phyloP scores from a whole-genome alignment of 108 stramenopile species.

The Conticribra guillardii region DNA sequence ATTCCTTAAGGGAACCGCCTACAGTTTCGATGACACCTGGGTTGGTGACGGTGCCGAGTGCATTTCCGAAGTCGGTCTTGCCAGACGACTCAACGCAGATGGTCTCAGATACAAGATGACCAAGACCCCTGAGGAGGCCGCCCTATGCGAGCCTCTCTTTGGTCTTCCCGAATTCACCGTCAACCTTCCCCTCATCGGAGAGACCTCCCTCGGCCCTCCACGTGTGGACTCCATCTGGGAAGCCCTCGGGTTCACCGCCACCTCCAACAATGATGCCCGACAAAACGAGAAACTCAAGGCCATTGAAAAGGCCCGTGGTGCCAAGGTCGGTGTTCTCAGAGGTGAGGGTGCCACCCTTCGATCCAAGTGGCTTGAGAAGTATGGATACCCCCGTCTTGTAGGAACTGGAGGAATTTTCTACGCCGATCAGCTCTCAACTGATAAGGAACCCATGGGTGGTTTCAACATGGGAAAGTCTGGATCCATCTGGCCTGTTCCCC shows the following conservation, averaged over 20 bases:
- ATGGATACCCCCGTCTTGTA: conserved; percentile 88
- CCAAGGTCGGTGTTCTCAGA: conserved; percentile 67
- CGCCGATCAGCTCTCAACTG: conserved; percentile 85
- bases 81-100: conserved; percentile 77
- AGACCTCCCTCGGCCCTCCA: conserved; percentile 88
- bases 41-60: conserved; percentile 57
- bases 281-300: conserved; percentile 86
- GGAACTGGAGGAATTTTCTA: conserved; percentile 92
- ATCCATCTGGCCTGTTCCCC: conserved; percentile 85
- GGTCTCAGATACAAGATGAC: conserved; percentile 90
- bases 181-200: conserved; percentile 84
- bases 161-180: conserved; percentile 77
- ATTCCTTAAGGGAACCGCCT: conserved; percentile 70
- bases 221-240: conserved; percentile 88
- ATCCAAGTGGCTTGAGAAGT: conserved; percentile 86
- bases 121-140: conserved; percentile 80
- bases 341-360: conserved; percentile 78
- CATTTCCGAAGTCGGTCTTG: conserved; percentile 83
- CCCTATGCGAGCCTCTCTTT: conserved; percentile 67
- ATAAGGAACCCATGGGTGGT: conserved; percentile 88
- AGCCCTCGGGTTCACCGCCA: conserved; percentile 89
- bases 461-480: conserved; percentile 93
- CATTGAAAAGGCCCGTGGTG: conserved; percentile 76
- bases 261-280: conserved; percentile 88
- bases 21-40: conserved; percentile 84